Conservation (phyloP, 108 stramenopile species). For the Nannochloropsis salina region DNA sequence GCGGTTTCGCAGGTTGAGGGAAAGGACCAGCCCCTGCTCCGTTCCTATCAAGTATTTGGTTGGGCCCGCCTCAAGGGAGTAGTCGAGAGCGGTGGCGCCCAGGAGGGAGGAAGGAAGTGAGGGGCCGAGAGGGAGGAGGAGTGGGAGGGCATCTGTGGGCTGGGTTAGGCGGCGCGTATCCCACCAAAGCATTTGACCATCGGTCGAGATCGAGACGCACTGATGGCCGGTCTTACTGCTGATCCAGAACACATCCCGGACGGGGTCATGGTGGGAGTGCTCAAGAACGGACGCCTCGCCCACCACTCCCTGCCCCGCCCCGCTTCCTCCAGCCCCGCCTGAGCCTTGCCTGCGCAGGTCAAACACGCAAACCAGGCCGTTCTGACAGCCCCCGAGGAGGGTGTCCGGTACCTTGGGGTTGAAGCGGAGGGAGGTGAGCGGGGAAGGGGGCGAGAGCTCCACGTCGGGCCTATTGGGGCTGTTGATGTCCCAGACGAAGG, state of each 20-base stretch:
- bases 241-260: constrained; percentile 79
- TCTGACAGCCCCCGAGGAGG: constrained; percentile 74
- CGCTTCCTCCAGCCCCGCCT: constrained; percentile 60
- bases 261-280: constrained; percentile 79
- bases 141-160: constrained; percentile 62
- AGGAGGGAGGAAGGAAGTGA: constrained; percentile 40
- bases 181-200: constrained; percentile 80
- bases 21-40: constrained; percentile 74
- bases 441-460: constrained; percentile 68
- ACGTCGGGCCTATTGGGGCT: constrained; percentile 77
- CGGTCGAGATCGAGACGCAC: constrained; percentile 71
- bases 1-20: constrained; percentile 54
- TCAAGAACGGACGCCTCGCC: constrained; percentile 65
- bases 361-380: constrained; percentile 74
- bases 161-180: constrained; percentile 72
- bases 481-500: constrained; percentile 77
- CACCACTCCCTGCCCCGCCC: constrained; percentile 60
- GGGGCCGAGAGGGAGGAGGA: constrained; percentile 46
- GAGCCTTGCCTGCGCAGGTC: constrained; percentile 63
- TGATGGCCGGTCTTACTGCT: constrained; percentile 73
- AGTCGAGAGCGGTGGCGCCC: constrained; percentile 73
- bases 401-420: constrained; percentile 71
- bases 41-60: constrained; percentile 80
- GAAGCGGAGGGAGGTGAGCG: constrained; percentile 70
- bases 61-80: constrained; percentile 73